A percentile compares a stretch with the other conserved stretches of the same genome.
These are phyloP conservation scores for Basidiobolus meristosporus DNA, from an alignment of 371 early-diverging fungal species.

Conservation along the genomic window DNA sequence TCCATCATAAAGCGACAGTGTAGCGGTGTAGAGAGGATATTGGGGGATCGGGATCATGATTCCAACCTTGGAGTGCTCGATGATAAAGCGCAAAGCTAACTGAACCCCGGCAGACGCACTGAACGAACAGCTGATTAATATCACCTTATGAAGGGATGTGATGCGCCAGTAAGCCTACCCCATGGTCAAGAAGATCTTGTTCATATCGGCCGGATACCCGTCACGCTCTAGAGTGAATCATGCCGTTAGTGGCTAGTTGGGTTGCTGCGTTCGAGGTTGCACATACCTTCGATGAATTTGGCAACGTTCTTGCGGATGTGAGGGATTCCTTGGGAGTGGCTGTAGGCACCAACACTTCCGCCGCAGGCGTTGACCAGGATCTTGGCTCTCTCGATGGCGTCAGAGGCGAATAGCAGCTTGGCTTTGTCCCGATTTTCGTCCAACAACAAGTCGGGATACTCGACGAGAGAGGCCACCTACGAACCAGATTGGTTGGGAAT, in stretches of 20 bases:
- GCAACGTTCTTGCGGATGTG: constrained; percentile 72
- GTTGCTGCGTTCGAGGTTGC: too few species aligned
- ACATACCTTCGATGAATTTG: constrained; percentile 38
- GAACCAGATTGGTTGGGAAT: not conserved
- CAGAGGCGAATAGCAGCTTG: constrained; percentile 50
- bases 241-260: too few species aligned
- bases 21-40: constrained; percentile 97
- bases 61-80: constrained; percentile 58
- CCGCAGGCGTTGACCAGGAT: constrained; percentile 45
- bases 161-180: constrained; percentile 17
- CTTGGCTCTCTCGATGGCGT: constrained; percentile 73
- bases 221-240: constrained; percentile 59
- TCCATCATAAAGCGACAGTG: constrained; percentile 62
- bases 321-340: constrained; percentile 83
- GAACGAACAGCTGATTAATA: too few species aligned
- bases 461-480: constrained; percentile 67
- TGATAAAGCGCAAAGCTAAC: constrained; percentile 60
- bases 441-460: constrained; percentile 66
- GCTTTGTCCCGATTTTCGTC: constrained; percentile 21
- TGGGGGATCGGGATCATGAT: constrained; percentile 97
- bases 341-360: constrained; percentile 79
- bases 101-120: constrained; percentile 77
- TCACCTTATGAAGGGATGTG: not conserved
- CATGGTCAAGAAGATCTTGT: constrained; percentile 78
- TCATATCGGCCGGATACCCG: constrained; percentile 63